These are phyloP conservation scores for Przewalskia tangutica DNA, from an alignment of 257 asterid genomes.

Conservation along the genomic window DNA sequence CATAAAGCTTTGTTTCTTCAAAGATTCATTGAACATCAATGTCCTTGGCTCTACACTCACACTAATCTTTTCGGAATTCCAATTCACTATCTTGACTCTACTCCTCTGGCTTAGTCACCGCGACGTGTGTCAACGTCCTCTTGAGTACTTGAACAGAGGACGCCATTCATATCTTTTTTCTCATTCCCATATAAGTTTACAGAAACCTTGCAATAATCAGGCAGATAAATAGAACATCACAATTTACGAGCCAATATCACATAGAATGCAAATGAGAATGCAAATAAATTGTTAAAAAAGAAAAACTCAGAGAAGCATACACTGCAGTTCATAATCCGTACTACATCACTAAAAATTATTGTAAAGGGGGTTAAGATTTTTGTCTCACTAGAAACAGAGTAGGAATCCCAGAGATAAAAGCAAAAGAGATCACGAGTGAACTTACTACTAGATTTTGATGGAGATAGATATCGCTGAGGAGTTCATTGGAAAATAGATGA, in stretches of 20 bases:
- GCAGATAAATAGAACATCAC: neutral
- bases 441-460: neutral
- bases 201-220: neutral
- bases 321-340: neutral
- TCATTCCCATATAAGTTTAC: neutral
- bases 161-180: neutral
- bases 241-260: neutral
- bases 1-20: neutral
- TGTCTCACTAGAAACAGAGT: neutral
- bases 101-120: neutral
- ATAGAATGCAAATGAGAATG: neutral
- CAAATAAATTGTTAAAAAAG: neutral
- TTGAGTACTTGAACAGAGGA: neutral
- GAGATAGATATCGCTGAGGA: neutral
- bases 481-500: neutral
- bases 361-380: neutral
- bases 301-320: neutral
- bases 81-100: neutral
- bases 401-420: neutral
- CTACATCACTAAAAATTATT: neutral
- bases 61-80: neutral
- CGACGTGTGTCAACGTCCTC: neutral
- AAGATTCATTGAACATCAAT: neutral
- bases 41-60: neutral
- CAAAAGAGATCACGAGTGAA: neutral